A percentile compares a stretch with the other conserved stretches of the same genome.
Conservation (phyloP, 306 rosid species). For the Neltuma alba region DNA sequence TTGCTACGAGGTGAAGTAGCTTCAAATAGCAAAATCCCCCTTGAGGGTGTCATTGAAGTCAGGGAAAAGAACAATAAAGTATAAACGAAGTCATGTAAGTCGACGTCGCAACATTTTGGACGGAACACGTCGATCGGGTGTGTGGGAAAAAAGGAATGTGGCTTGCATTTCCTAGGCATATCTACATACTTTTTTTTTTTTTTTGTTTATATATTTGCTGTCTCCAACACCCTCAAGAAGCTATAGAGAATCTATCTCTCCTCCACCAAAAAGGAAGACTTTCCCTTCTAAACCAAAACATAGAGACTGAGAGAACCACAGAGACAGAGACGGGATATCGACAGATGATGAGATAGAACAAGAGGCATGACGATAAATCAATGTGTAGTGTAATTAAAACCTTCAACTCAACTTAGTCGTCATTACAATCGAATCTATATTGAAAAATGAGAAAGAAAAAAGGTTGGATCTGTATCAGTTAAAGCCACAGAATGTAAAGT, state of each 20-base stretch:
- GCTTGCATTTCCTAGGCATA: conserved; percentile 76
- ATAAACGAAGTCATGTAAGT: conserved; percentile 6
- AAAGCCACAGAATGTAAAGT: conserved; percentile 35
- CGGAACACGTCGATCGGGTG: conserved; percentile 8
- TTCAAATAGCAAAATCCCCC: conserved; percentile 18
- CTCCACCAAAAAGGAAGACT: conserved; percentile 25
- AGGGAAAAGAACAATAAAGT: background rate
- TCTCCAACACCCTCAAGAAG: background rate
- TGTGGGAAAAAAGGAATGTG: conserved; percentile 50
- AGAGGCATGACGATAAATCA: conserved; percentile 12
- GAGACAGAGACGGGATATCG: background rate
- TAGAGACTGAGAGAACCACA: background rate
- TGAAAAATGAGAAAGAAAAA: background rate
- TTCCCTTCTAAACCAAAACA: conserved; percentile 12
- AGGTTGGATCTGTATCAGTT: conserved; percentile 35
- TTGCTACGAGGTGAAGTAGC: background rate
- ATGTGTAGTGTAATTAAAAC: background rate
- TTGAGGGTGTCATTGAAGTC: background rate
- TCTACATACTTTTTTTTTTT: conserved; percentile 30
- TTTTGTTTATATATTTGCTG: background rate
- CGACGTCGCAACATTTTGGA: background rate
- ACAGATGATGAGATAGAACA: background rate
- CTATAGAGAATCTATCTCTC: conserved; percentile 46
- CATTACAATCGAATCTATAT: conserved; percentile 44
- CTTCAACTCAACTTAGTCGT: conserved; percentile 34